Percentiles rank a stretch among this genome's conserved stretches.
Evolutionary conservation across 768 basidiomycete genomes (phyloP).

Genomic region (Termitomyces sp.): DNA sequence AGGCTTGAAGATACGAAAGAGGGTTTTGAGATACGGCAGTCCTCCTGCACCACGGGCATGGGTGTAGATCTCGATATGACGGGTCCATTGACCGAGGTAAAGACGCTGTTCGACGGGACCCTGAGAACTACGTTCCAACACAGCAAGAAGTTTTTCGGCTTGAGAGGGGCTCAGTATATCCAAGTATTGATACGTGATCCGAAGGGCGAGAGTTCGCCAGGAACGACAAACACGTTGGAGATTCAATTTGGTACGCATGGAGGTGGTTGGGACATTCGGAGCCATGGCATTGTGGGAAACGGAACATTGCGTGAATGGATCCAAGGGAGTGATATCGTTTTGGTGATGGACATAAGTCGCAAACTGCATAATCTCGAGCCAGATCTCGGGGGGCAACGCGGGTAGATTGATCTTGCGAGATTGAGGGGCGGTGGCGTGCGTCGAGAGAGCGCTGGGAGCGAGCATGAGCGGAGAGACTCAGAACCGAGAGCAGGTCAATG

Average conservation of each 20-base stretch:
- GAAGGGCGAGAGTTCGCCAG: slow-evolving; percentile 41
- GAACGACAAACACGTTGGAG: slow-evolving; percentile 45
- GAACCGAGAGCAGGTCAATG: no score
- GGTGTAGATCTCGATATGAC: slow-evolving; percentile 45
- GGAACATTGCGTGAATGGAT: slow-evolving; percentile 17
- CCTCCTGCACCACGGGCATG: slow-evolving; percentile 37
- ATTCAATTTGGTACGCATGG: slow-evolving; percentile 51
- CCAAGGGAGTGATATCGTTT: slow-evolving; percentile 40
- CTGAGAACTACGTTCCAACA: slow-evolving; percentile 22
- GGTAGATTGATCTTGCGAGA: no score
- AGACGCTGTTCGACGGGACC: not conserved
- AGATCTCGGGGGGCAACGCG: slow-evolving; percentile 48
- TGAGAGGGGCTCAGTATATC: slow-evolving; percentile 42
- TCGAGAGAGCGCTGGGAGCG: no score
- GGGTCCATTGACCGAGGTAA: slow-evolving; percentile 42
- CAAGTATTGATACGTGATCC: slow-evolving; percentile 43
- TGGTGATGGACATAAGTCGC: no score
- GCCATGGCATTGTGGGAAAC: slow-evolving; percentile 40
- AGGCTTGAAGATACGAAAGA: slow-evolving; percentile 44
- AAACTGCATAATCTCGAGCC: slow-evolving; percentile 60
- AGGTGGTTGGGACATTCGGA: slow-evolving; percentile 45
- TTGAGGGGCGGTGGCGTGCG: no score
- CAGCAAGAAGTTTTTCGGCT: slow-evolving; percentile 33
- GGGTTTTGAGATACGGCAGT: slow-evolving; percentile 34
- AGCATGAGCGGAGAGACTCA: no score